A percentile compares a stretch with the other conserved stretches of the same genome.
These are phyloP conservation scores for Trametes hirsuta DNA, from an alignment of 1,284 basidiomycete genomes.

Conservation along the genomic window DNA sequence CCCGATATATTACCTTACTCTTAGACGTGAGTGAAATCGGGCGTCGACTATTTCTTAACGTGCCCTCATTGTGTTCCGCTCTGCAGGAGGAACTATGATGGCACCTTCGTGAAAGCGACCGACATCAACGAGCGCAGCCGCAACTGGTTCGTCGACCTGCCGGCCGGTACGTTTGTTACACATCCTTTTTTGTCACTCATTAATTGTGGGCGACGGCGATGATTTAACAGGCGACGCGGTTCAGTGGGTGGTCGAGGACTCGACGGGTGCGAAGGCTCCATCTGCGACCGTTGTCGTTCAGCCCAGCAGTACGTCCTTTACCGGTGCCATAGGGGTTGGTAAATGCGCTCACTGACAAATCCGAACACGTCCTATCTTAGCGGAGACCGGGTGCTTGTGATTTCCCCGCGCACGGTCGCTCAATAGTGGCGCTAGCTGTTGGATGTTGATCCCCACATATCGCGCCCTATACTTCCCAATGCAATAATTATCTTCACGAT, in stretches of 20 bases:
- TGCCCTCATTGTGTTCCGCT: too few species aligned
- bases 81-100: too few species aligned
- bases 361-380: not conserved
- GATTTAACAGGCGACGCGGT: not conserved
- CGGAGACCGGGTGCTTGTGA: not conserved
- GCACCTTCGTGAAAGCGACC: too few species aligned
- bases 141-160: too few species aligned
- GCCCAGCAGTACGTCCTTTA: not conserved
- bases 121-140: too few species aligned
- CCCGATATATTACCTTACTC: too few species aligned
- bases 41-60: too few species aligned
- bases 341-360: not conserved
- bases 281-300: not conserved
- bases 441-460: not conserved
- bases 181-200: not conserved
- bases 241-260: not conserved
- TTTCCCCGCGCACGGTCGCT: not conserved
- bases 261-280: not conserved
- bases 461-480: not conserved
- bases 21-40: too few species aligned
- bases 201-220: too few species aligned
- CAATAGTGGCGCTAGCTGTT: not conserved
- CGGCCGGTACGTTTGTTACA: not conserved
- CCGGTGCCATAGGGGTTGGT: not conserved
- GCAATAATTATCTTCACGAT: too few species aligned